A percentile compares a stretch with the other conserved stretches of the same genome.
Evolutionary conservation across 2,329 filamentous ascomycete species (phyloP).

Genomic region (Talaromyces funiculosus): DNA sequence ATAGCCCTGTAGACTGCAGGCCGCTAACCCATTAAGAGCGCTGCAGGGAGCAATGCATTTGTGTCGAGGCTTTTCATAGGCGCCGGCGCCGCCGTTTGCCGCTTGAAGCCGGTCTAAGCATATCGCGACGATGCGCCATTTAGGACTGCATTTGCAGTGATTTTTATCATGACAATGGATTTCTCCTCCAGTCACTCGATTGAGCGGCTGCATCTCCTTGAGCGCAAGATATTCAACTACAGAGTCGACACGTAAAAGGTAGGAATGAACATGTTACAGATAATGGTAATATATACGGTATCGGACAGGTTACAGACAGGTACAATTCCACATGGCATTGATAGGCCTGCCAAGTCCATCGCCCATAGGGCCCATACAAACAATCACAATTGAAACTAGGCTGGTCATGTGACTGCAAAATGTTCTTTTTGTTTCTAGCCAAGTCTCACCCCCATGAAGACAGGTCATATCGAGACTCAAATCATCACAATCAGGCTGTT

Average conservation of each 20-base stretch:
- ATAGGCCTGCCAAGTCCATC: background rate
- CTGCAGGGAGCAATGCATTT: background rate
- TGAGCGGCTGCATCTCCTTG: too few species aligned
- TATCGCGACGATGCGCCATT: background rate
- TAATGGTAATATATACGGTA: background rate
- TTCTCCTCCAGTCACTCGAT: too few species aligned
- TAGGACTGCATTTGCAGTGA: too few species aligned
- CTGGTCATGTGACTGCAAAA: background rate
- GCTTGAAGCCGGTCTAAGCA: background rate
- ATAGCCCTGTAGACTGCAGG: background rate
- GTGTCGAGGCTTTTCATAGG: background rate
- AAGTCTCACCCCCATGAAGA: background rate
- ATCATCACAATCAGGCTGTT: background rate
- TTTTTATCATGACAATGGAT: too few species aligned
- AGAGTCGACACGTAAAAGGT: background rate
- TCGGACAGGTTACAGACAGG: background rate
- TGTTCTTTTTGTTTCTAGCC: conserved; percentile 6
- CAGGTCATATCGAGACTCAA: background rate
- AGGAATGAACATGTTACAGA: background rate
- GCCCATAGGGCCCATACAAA: background rate
- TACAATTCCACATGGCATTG: background rate
- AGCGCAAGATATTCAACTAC: background rate
- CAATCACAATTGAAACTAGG: too few species aligned
- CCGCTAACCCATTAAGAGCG: background rate
- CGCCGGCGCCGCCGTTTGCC: background rate